phyloP scores from a whole-genome alignment of 129 eudicot species.

The Heracleum sosnowskyi region DNA sequence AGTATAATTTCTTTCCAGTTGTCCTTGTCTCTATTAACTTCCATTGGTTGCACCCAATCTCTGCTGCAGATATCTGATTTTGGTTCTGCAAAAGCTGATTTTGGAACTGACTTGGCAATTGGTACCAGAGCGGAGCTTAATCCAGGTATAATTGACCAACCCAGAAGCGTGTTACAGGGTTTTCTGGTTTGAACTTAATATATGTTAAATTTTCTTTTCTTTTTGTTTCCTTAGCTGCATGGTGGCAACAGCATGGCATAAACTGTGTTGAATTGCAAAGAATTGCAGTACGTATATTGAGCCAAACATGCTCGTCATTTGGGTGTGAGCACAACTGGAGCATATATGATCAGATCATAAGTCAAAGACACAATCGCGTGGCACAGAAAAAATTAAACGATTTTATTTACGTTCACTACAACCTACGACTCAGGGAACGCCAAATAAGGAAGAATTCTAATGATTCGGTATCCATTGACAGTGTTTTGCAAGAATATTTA shows the following conservation, averaged over 20 bases:
- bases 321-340: constrained; percentile 97
- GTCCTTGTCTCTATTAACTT: neutral
- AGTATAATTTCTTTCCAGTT: neutral
- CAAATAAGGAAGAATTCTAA: constrained; percentile 49
- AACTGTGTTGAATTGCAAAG: constrained; percentile 84
- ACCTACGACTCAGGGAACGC: constrained; percentile 80
- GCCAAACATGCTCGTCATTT: constrained; percentile 87
- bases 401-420: constrained; percentile 64
- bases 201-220: neutral
- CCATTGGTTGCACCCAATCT: neutral
- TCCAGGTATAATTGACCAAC: constrained; percentile 49
- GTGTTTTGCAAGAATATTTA: constrained; percentile 55
- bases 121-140: constrained; percentile 83
- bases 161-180: neutral
- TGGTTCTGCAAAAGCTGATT: constrained; percentile 95
- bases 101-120: constrained; percentile 93
- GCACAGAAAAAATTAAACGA: constrained; percentile 62
- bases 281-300: constrained; percentile 85
- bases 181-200: neutral
- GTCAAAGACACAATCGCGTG: constrained; percentile 48
- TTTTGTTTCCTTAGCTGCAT: constrained; percentile 59
- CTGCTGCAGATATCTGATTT: constrained; percentile 70
- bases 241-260: constrained; percentile 99
- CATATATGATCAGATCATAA: constrained; percentile 58
- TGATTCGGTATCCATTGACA: constrained; percentile 44